Base-by-base conservation (phyloP, 768 basidiomycete genomes). In the Russula sp. region DNA sequence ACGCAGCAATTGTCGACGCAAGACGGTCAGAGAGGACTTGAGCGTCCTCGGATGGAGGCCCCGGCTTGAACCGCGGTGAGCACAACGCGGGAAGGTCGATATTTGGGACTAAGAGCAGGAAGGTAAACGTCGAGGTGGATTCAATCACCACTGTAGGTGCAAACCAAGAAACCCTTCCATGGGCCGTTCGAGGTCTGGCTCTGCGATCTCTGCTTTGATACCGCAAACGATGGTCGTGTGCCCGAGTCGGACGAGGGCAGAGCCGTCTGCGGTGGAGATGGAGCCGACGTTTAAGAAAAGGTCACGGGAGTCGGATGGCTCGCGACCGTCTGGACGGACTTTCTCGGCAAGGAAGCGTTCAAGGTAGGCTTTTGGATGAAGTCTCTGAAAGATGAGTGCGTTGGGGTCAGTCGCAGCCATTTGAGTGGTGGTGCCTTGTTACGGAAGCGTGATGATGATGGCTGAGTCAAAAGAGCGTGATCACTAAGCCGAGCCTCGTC, bases 181-280 rank as follows among this genome's bases (percentile, higher is more conserved):
- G 0, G 88, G 90, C 2, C 73, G 73, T 65, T 93, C 86, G 18
- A 96, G 70, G 67, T 91, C 89, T 5, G 96, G 96, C 68, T 93
- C 90, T 32, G 93, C 87, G 43, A 96, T 87, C 74, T 98, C 95
- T 14, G 93, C 94, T 71, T 97, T 98, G 66, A 99, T 84, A 1
- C 97, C 97, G 69, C 95, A 98, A 0, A 98, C 90, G 41, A 98
- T 78, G 1, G 93, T 98, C n/a, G 96, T 97, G 50, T 90, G 82
- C 20, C 97, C 97, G 61, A 98, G 71, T 32, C 93, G 79, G 5
- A 98, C 91, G 43, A 99, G 85, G 0, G 95, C 86, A 5, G 94
- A 97, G 0, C 95, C 94, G 65, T 94, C 82, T 0, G 97, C 94
- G 0, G 97, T 98, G 0, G 90, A 87, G 75, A 99, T 88, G 2